Base-by-base conservation (phyloP, 2,329 filamentous ascomycete genomes). In the Lithohypha guttulata region DNA sequence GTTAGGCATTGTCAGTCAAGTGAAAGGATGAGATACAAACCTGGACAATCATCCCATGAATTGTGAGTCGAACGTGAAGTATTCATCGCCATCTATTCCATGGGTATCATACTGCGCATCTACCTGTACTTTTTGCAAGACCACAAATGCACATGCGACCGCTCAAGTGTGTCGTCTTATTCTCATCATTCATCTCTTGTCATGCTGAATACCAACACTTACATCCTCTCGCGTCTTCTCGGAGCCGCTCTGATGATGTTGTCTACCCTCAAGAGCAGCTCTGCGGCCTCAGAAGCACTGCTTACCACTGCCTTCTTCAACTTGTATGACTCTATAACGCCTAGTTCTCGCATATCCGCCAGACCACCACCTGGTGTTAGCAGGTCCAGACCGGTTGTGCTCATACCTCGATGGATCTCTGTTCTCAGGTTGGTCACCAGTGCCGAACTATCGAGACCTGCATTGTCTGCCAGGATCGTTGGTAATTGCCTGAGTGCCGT, bases 261-360 rank as follows among this genome's bases (percentile, higher is more conserved):
- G 66, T 98, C 91, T 37, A 98, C 91, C 58, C 91, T 77, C 50
- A 98, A 70, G 47, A 98, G 73, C 49, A 96, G 70, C 83, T 98
- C 91, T 50, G 91, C 87, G 47, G 91, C 91, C 66, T 98, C 91
- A 42, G 85, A 93, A 15, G 91, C 91, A 45, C 86, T 94, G 38
- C 83, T 93, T 36, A 98, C 91, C 39, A 98, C 91, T n/a, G 91
- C 91, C 59, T 78, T 81, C 76, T 98, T 98, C 59, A 98, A 68
- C 73, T 98, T 98, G 72, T 95, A 96, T 62, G 85, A 93, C 68
- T 98, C 91, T 51, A 98, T 81, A 19, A 98, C 87, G 30, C 91
- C 91, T 33, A 93, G 60, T 54, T 98, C 85, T 39, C 89, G 76
- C 91, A 98, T 98, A 57, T 98, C 91, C 9, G 84, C 74, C 55